These are phyloP conservation scores for Phytophthora europaea DNA, from an alignment of 352 stramenopile genomes.

Conservation along the genomic window DNA sequence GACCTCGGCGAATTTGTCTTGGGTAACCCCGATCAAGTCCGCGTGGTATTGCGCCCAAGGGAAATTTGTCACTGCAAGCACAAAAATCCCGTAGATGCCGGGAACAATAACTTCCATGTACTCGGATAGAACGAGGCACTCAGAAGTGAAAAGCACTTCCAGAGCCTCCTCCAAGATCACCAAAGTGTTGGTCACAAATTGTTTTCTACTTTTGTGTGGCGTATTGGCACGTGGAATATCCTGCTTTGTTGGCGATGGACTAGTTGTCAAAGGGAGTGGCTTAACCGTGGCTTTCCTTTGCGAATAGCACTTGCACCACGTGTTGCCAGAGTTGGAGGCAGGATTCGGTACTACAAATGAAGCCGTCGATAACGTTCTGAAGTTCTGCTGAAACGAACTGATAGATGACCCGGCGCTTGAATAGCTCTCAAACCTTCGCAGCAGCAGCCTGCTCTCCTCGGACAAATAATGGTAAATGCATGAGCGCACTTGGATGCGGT, in stretches of 20 bases:
- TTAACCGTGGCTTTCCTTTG: background rate
- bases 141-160: conserved; percentile 41
- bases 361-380: background rate
- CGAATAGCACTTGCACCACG: background rate
- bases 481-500: conserved; percentile 14
- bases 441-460: background rate
- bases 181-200: conserved; percentile 9
- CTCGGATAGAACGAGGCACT: conserved; percentile 50
- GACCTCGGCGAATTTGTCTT: background rate
- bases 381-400: conserved; percentile 9
- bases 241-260: background rate
- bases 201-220: background rate
- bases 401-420: background rate
- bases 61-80: conserved; percentile 26
- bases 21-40: conserved; percentile 27
- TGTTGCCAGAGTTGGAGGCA: background rate
- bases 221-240: background rate
- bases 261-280: background rate
- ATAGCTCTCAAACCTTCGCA: background rate
- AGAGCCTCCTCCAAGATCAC: conserved; percentile 29
- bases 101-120: conserved; percentile 54
- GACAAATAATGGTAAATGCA: conserved; percentile 24
- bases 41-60: conserved; percentile 45
- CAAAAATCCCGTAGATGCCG: conserved; percentile 35
- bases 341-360: background rate